Evolutionary conservation across 495 filamentous ascomycete genomes (phyloP).

Genomic region (Talaromyces proteolyticus): DNA sequence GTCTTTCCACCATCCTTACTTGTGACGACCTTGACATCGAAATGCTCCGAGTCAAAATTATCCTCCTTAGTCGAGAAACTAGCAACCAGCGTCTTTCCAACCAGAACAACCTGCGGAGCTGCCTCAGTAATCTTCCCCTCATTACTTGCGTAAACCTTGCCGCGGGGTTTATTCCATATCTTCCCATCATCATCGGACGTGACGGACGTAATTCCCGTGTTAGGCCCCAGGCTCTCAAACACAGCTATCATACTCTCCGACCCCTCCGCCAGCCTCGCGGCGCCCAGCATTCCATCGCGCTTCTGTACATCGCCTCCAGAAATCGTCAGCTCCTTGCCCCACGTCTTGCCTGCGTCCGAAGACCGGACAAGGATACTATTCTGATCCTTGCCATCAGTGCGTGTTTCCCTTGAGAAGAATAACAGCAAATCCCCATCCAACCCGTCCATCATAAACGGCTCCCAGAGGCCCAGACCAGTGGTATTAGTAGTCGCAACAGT

Average conservation of each 20-base stretch:
- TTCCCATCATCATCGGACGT: constrained; percentile 7
- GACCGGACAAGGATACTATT: background rate
- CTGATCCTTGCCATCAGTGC: constrained; percentile 5
- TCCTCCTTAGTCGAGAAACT: constrained; percentile 7
- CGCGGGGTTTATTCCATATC: constrained; percentile 4
- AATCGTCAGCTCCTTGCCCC: constrained; percentile 7
- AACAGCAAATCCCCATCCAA: constrained; percentile 5
- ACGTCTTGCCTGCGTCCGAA: constrained; percentile 3
- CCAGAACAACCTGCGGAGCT: constrained; percentile 5
- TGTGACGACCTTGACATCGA: constrained; percentile 3
- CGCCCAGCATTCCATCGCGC: constrained; percentile 6
- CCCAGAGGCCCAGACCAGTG: constrained; percentile 1
- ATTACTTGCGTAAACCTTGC: background rate
- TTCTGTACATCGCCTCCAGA: constrained; percentile 7
- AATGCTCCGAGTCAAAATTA: background rate
- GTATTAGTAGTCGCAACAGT: constrained; percentile 2
- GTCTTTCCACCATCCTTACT: constrained; percentile 3
- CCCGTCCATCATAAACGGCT: constrained; percentile 4
- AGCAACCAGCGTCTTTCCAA: constrained; percentile 5
- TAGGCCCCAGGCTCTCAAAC: constrained; percentile 5
- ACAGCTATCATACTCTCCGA: constrained; percentile 4
- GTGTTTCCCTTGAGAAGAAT: constrained; percentile 5
- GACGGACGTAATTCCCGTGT: constrained; percentile 5
- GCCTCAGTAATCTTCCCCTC: background rate
- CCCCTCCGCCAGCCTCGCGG: background rate